Percentiles rank a stretch among this genome's conserved stretches.
phyloP scores from a whole-genome alignment of 768 basidiomycete genomes.

The Rhodotorula paludigena region DNA sequence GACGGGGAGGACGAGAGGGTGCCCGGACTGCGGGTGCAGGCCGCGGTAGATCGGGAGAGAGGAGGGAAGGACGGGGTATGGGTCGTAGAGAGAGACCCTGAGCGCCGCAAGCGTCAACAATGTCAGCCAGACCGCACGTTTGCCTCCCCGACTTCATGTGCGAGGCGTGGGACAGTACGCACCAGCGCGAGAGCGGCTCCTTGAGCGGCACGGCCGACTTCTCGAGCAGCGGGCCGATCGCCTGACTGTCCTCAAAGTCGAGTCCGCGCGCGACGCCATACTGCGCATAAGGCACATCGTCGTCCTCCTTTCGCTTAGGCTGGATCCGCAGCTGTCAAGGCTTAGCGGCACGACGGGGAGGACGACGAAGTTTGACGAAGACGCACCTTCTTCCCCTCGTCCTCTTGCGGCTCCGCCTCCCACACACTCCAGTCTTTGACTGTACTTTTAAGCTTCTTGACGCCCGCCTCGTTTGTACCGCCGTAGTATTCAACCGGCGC shows the following conservation, averaged over 20 bases:
- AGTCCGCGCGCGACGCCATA: conserved; percentile 26
- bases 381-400: not conserved
- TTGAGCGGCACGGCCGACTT: not conserved
- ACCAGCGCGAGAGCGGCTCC: conserved; percentile 31
- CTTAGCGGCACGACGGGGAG: not conserved
- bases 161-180: not conserved
- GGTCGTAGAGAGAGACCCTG: conserved; percentile 28
- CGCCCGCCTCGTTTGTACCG: not conserved
- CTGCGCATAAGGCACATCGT: conserved; percentile 21
- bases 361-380: not conserved
- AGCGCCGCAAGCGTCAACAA: not conserved
- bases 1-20: conserved; percentile 16
- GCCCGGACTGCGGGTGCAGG: conserved; percentile 22
- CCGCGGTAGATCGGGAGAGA: conserved; percentile 23
- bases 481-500: not conserved
- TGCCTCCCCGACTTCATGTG: not conserved
- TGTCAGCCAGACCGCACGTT: not conserved
- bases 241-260: conserved; percentile 26
- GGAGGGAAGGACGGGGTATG: conserved; percentile 24
- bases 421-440: not conserved
- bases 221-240: conserved; percentile 28
- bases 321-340: no score
- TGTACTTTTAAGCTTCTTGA: not conserved
- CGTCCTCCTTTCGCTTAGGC: not conserved
- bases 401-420: not conserved